Evolutionary conservation across 1,284 basidiomycete species (phyloP), one percentile per base, ranked within the genome.

Genomic region (Butyriboletus appendiculatus): DNA sequence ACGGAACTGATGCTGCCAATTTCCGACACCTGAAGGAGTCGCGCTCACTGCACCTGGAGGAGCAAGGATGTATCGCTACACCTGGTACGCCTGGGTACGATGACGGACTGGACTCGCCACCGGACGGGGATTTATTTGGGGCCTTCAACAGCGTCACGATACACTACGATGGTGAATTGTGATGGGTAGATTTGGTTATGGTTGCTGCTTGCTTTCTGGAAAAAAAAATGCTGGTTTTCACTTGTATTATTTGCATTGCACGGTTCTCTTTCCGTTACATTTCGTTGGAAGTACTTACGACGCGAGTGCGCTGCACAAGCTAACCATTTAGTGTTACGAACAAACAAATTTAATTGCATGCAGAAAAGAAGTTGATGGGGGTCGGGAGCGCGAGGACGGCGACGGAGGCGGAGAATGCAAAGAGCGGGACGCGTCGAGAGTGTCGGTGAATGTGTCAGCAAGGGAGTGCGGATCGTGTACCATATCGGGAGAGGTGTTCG

Each of bases 1-100:
- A 92, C 65, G 94, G 90, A 43, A 75, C 84, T 56, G 94, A 96
- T 68, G 89, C 92, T 28, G 85, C 90, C 72, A 96, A 97, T 76
- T 97, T 96, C 79, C 86, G 95, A 46, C 84, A 89, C 53, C 78
- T 98, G 66, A 88, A 94, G 61, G 96, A 98, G 74, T 92, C 90
- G 44, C 85, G 86, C 59, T 94, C 91, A 58, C 78, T 98, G 65
- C 93, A 98, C 71, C 82, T 98, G 60, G 94, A 95, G 62, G 81
- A 81, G 56, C 78, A 84, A 63, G 73, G 67, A 48, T 70, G 76
- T 35, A 67, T 73, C 33, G 60, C 74, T 48, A 34, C 59, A 45
- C 54, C 65, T 51, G 67, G 71, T n/a, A 60, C 61, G 52, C 61
- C 60, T 48, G 72, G 69, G 1, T 67, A 63, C 47, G 77, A 79